Evolutionary conservation across 495 filamentous ascomycete species (phyloP).

Genomic region (Physcia stellaris): DNA sequence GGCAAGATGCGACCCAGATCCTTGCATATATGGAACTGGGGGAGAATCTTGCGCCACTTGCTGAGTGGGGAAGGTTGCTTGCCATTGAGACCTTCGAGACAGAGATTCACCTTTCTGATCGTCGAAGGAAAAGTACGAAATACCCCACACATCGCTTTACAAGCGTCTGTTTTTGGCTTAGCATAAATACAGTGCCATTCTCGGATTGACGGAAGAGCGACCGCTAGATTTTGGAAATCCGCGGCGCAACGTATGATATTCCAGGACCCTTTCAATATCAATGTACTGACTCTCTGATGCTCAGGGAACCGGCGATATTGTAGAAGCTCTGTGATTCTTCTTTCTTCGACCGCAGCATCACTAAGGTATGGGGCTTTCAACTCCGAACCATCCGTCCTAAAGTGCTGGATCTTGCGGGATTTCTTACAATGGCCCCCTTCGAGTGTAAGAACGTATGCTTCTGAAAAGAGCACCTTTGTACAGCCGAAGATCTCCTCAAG

Average conservation of each 20-base stretch:
- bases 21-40: slow-evolving; percentile 39
- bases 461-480: slow-evolving; percentile 40
- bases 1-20: slow-evolving; percentile 40
- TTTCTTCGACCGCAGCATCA: background rate
- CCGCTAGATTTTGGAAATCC: slow-evolving; percentile 46
- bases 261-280: slow-evolving; percentile 63
- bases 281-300: slow-evolving; percentile 38
- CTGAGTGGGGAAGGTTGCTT: slow-evolving; percentile 39
- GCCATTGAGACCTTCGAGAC: slow-evolving; percentile 51
- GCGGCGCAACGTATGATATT: slow-evolving; percentile 53
- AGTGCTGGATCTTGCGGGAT: slow-evolving; percentile 49
- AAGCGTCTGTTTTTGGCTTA: slow-evolving; percentile 53
- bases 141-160: slow-evolving; percentile 47
- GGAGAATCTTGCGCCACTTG: slow-evolving; percentile 39
- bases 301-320: slow-evolving; percentile 18
- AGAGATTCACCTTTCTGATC: slow-evolving; percentile 48
- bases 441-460: slow-evolving; percentile 51
- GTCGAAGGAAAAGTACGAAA: slow-evolving; percentile 32
- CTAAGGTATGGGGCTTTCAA: background rate
- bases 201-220: slow-evolving; percentile 47
- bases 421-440: slow-evolving; percentile 65
- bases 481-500: slow-evolving; percentile 54
- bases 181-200: slow-evolving; percentile 62
- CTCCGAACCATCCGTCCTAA: too few species aligned
- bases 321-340: too few species aligned